Base-by-base conservation (phyloP, 1,139 yeast genomes). In the Kodamaea plutei region DNA sequence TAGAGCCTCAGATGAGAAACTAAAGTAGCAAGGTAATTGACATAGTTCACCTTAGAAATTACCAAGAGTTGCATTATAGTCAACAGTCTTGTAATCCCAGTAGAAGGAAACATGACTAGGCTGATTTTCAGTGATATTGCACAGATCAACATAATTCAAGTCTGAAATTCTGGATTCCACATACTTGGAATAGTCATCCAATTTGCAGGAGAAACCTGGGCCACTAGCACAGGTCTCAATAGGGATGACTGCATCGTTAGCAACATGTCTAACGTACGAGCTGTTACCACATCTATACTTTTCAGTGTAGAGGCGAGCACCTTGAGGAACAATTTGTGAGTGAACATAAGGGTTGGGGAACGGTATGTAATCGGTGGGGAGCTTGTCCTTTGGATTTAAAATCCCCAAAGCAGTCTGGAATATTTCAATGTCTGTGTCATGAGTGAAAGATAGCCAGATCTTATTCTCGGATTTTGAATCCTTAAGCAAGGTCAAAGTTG, bases 401-500 rank as follows among this genome's bases (percentile, higher is more conserved):
- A 56, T 29, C 2, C 59, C 60, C 34, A 56, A 45, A 3, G 58
- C 52, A 14, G 54, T 34, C 35, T 49, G 48, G 44, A 45, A 45
- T 16, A 53, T 38, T 37, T 56, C 61, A 26, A 54, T 41, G 33
- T 56, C 60, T 30, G 60, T 55, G 38, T 56, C 61, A 40, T 56
- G 61, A 18, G 58, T 43, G 40, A 55, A 56, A 6, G 53, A 44
- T 30, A 54, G 43, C 47, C 56, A 48, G n/a, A 56, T 38, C 41
- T 51, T 53, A 45, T 47, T 47, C 18, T 38, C 30, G 28, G 41
- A 32, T 29, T 38, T 29, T 5, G 39, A 36, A 17, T 62, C 61
- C 11, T 21, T 21, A 41, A 76, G 56, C 29, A 75, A 54, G 14
- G 59, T 48, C 31, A 69, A 48, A 5, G 78, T 61, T 12, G 82